phyloP scores from a whole-genome alignment of 108 stramenopile species.

The Phaeodactylum tricornutum region DNA sequence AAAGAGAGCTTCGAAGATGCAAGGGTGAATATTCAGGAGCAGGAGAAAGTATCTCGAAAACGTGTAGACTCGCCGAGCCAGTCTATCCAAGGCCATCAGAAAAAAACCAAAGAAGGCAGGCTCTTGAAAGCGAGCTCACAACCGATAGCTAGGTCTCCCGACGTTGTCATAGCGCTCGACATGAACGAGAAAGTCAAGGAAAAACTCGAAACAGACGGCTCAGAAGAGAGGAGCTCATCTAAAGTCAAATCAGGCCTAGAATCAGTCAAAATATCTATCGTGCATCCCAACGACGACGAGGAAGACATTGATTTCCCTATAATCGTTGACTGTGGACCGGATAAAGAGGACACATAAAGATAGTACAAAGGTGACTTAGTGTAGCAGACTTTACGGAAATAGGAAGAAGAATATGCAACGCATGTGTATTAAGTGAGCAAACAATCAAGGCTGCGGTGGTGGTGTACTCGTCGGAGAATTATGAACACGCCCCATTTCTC shows the following conservation, averaged over 20 bases:
- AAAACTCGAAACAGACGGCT: too few species aligned
- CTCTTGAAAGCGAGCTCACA: background rate
- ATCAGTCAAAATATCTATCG: too few species aligned
- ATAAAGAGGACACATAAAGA: background rate
- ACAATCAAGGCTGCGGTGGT: background rate
- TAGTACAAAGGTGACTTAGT: background rate
- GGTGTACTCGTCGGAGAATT: background rate
- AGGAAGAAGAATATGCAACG: background rate
- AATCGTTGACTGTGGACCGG: background rate
- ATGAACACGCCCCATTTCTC: slow-evolving; percentile 58
- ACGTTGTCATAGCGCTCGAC: too few species aligned
- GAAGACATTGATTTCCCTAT: background rate
- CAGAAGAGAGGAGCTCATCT: too few species aligned
- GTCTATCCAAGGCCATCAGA: background rate
- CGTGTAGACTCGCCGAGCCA: background rate
- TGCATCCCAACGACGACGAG: background rate
- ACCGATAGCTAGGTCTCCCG: too few species aligned
- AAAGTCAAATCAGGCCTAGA: too few species aligned
- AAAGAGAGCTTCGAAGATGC: background rate
- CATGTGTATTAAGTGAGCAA: too few species aligned
- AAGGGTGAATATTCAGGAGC: background rate
- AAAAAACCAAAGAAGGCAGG: background rate
- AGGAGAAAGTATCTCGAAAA: background rate
- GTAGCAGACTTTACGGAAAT: background rate
- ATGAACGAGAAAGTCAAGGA: too few species aligned